Evolutionary conservation across 345 rosid genomes (phyloP).

Genomic region (Brassica incana): DNA sequence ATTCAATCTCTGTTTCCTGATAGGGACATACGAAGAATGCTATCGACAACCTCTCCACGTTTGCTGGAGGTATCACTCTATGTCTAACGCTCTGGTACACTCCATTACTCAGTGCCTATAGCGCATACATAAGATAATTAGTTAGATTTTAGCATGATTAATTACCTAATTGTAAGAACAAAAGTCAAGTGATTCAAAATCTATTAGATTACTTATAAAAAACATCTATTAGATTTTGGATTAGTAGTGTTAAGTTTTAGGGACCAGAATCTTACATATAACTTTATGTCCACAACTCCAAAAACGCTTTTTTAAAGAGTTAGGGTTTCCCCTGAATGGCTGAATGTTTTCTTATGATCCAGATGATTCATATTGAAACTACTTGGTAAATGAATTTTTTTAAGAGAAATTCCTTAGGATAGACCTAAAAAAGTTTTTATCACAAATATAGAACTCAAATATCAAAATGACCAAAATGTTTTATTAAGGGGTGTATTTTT

Average conservation of each 20-base stretch:
- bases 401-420: too few species aligned
- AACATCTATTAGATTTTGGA: not conserved
- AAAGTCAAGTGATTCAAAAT: not conserved
- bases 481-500: too few species aligned
- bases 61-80: constrained; percentile 55
- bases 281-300: not conserved
- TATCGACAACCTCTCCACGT: constrained; percentile 53
- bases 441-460: too few species aligned
- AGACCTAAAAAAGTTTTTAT: too few species aligned
- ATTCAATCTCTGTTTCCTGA: constrained; percentile 49
- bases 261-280: not conserved
- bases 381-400: not conserved
- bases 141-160: not conserved
- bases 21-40: constrained; percentile 71
- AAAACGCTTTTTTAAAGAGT: not conserved
- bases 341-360: not conserved
- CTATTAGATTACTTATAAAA: not conserved
- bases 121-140: not conserved
- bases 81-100: constrained; percentile 65
- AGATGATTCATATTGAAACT: not conserved
- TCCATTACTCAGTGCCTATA: constrained; percentile 73
- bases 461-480: too few species aligned
- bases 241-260: not conserved
- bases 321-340: constrained; percentile 8
- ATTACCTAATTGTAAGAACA: not conserved